Base-by-base conservation (phyloP, 768 basidiomycete species). In the Amanita muscaria region DNA sequence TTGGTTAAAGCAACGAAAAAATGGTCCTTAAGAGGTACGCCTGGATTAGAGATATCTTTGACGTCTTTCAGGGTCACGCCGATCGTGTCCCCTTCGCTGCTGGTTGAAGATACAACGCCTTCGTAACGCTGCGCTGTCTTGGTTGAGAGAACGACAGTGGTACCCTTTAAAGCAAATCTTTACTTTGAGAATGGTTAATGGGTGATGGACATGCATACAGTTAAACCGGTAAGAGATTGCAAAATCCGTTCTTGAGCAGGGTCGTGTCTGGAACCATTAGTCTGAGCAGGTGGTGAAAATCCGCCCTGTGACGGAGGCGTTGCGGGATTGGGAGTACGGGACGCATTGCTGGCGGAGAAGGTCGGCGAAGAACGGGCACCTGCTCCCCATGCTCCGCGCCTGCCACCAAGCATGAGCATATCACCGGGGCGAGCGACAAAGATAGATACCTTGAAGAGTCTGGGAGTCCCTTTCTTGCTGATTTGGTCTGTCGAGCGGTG, bases 21-120 rank as follows among this genome's bases (percentile, higher is more conserved):
- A 7, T 67, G 63, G 39, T 88, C 86, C 60, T 79, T 84, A 49
- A 84, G 71, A 23, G 88, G 76, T 1, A 76, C 74, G 38, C 78
- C 81, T 7, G 80, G 78, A 47, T 64, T 71, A 11, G 74, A 67
- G 42, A 88, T 64, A 51, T 90, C 87, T 64, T 80, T 83, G 56
- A 75, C 83, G 60, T 89, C 83, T 57, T 79, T 82, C 49, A 90
- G 72, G 6, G 79, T 79, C 42, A 88, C 76, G 36, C 88, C 88
- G 10, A 68, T 61, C 21, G 74, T 77, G 59, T 86, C 83, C 36
- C 81, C 79, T 55, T 88, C 85, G 16, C 59, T 64, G 47, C 58
- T 59, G 31, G 83, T 81, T 19, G 77, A 78, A 11, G 55, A 64
- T 46, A 90, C 67, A 51, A 77, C 77, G 45, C 87, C 88, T 58